Evolutionary conservation across 2,329 filamentous ascomycete genomes (phyloP).

Genomic region (Samsoniella hepiali): DNA sequence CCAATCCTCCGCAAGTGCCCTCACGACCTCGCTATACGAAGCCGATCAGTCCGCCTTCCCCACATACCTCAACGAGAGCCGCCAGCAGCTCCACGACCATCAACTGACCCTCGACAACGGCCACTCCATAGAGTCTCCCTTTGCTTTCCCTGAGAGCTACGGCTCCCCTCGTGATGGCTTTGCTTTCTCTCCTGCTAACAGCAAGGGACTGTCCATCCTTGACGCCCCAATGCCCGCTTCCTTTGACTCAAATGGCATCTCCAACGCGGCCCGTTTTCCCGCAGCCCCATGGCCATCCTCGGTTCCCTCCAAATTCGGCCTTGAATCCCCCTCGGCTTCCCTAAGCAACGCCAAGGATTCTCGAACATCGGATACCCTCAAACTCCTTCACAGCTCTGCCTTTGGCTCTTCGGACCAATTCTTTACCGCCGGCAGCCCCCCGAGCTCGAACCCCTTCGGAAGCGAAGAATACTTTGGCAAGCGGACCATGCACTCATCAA

Average conservation of each 20-base stretch:
- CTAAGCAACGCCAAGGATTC: conserved; percentile 60
- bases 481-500: conserved; percentile 67
- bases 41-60: conserved; percentile 38
- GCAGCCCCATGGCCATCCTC: conserved; percentile 84
- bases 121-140: conserved; percentile 56
- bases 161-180: conserved; percentile 84
- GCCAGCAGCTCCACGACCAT: conserved; percentile 41
- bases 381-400: conserved; percentile 63
- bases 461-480: conserved; percentile 64
- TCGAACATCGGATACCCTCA: conserved; percentile 61
- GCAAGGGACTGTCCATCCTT: conserved; percentile 76
- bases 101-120: conserved; percentile 54
- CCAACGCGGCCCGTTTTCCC: conserved; percentile 78
- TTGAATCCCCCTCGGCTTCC: conserved; percentile 77
- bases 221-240: conserved; percentile 91
- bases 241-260: conserved; percentile 94
- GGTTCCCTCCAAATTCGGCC: conserved; percentile 84
- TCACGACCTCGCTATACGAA: conserved; percentile 57
- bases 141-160: conserved; percentile 60
- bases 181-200: conserved; percentile 72
- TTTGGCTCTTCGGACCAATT: conserved; percentile 66
- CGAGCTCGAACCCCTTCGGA: conserved; percentile 50
- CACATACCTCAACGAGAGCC: conserved; percentile 41
- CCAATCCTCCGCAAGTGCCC: conserved; percentile 59
- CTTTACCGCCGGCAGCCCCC: conserved; percentile 44